Percentiles rank a stretch among this genome's conserved stretches.
These are phyloP conservation scores for Lichtheimia ramosa DNA, from an alignment of 371 early-diverging fungal species.

Conservation along the genomic window DNA sequence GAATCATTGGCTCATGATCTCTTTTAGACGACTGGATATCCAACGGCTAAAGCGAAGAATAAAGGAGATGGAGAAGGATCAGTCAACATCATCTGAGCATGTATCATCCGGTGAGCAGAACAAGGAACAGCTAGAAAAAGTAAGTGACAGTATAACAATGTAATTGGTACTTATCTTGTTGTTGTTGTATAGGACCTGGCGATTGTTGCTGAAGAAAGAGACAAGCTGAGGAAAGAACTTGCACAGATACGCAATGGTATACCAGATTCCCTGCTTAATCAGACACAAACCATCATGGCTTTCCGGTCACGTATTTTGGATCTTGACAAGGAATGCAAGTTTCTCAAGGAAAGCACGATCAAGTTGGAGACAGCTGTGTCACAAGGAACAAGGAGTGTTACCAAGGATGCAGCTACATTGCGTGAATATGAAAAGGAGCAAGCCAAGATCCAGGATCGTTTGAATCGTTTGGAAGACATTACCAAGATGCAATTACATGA, in stretches of 20 bases:
- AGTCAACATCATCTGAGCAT: constrained; percentile 14
- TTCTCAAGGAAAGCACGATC: constrained; percentile 31
- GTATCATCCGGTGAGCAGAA: neutral
- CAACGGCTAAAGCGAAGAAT: constrained; percentile 33
- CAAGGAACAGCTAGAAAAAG: constrained; percentile 62
- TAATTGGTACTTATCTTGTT: neutral
- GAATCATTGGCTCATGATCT: neutral
- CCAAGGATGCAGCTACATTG: constrained; percentile 27
- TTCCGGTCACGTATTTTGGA: constrained; percentile 46
- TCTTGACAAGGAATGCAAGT: constrained; percentile 41
- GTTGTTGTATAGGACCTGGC: neutral
- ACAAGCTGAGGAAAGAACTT: constrained; percentile 66
- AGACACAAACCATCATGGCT: constrained; percentile 49
- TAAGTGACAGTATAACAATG: constrained; percentile 1
- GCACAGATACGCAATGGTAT: constrained; percentile 58
- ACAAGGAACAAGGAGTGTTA: constrained; percentile 36
- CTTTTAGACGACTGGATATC: constrained; percentile 33
- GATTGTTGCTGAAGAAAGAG: constrained; percentile 54
- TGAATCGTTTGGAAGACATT: constrained; percentile 60
- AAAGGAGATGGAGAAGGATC: constrained; percentile 25
- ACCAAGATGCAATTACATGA: constrained; percentile 63
- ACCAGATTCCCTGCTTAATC: constrained; percentile 44
- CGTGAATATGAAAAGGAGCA: constrained; percentile 51
- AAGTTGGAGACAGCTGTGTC: constrained; percentile 27
- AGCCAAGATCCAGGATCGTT: constrained; percentile 60